A percentile compares a stretch with the other conserved stretches of the same genome.
Conservation (phyloP, 2,329 filamentous ascomycete genomes). For the Didymella pomorum region DNA sequence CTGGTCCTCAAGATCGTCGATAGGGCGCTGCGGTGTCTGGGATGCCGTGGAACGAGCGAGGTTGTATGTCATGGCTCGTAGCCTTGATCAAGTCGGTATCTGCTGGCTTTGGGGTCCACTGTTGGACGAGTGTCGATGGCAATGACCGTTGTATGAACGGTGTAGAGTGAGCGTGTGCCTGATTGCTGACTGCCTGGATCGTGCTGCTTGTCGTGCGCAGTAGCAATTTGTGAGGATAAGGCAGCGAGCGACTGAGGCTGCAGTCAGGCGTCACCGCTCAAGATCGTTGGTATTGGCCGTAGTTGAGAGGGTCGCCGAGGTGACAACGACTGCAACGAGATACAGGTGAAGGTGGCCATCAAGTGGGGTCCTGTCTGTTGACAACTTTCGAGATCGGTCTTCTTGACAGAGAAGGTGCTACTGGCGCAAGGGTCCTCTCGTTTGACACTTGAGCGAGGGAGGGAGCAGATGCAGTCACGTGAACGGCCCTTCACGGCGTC, state of each 20-base stretch:
- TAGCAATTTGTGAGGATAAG: not conserved
- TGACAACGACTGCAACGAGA: not conserved
- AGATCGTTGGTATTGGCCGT: not conserved
- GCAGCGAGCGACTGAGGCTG: too few species aligned
- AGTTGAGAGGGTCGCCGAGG: not conserved
- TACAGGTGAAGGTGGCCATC: conserved; percentile 2
- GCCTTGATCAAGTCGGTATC: not conserved
- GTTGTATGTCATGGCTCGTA: not conserved
- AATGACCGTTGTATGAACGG: not conserved
- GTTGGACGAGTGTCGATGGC: not conserved
- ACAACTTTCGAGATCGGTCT: not conserved
- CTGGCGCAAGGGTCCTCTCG: too few species aligned
- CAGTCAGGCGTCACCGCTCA: not conserved
- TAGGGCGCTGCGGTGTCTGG: too few species aligned
- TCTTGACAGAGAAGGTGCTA: not conserved
- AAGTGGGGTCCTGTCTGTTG: not conserved
- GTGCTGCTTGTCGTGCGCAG: not conserved
- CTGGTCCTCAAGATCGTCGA: not conserved
- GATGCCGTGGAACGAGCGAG: not conserved
- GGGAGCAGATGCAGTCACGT: not conserved
- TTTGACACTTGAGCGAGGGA: not conserved
- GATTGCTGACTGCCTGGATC: not conserved
- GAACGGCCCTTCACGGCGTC: conserved; percentile 3
- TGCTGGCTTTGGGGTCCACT: not conserved
- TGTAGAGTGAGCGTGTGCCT: not conserved